These are phyloP conservation scores for Linnemannia elongata DNA, from an alignment of 192 early-diverging fungal species.

Conservation along the genomic window DNA sequence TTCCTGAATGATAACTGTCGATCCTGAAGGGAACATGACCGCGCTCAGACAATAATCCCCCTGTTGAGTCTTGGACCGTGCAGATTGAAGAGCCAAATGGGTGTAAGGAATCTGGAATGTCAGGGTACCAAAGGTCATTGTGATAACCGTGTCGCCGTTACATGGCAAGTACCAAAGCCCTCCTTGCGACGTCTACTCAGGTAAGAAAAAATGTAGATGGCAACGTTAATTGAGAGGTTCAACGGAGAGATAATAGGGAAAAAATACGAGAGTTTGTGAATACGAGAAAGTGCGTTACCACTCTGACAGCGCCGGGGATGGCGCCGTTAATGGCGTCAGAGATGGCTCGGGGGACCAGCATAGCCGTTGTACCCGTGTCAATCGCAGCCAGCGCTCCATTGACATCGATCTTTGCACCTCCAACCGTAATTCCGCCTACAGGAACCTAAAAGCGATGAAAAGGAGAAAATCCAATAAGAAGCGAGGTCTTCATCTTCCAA, in stretches of 20 bases:
- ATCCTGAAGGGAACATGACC: slow-evolving; percentile 32
- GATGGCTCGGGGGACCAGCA: slow-evolving; percentile 60
- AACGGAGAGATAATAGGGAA: neutral
- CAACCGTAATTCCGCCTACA: slow-evolving; percentile 22
- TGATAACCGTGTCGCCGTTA: slow-evolving; percentile 14
- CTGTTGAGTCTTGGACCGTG: neutral
- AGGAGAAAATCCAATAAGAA: neutral
- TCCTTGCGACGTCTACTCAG: neutral
- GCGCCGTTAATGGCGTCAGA: slow-evolving; percentile 55
- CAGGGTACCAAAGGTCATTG: slow-evolving; percentile 38
- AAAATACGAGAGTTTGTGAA: neutral
- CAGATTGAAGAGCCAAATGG: slow-evolving; percentile 52
- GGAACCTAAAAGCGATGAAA: slow-evolving; percentile 18
- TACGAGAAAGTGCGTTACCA: neutral
- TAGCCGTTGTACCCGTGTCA: slow-evolving; percentile 71
- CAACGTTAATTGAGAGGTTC: neutral
- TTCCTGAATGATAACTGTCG: slow-evolving; percentile 6
- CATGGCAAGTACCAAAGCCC: slow-evolving; percentile 59
- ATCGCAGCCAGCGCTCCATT: slow-evolving; percentile 48
- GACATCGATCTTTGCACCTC: slow-evolving; percentile 14
- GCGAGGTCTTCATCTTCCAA: no score
- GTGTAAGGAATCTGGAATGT: slow-evolving; percentile 29
- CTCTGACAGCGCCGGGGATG: slow-evolving; percentile 53
- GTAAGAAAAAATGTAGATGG: neutral
- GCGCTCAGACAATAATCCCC: slow-evolving; percentile 41